Base-by-base conservation (phyloP, 2,329 filamentous ascomycete genomes). In the Alternaria infectoria region DNA sequence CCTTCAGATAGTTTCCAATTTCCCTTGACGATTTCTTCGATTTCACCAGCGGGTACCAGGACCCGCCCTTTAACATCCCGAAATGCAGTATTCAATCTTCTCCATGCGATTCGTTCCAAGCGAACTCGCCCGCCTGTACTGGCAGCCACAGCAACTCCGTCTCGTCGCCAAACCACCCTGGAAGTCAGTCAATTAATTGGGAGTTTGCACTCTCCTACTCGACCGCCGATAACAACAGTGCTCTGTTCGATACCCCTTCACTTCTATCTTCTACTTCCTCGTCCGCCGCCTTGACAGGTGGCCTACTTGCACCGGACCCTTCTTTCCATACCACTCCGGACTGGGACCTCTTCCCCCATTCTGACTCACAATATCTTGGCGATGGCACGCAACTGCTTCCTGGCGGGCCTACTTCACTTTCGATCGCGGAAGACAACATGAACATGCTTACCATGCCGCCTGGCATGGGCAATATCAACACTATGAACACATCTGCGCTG, bases 11-110 rank as follows among this genome's bases (percentile, higher is more conserved):
- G 67, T 69, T 67, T 73, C 71, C 72, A 78, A 78, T 79, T 78
- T 70, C 70, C 63, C 71, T 75, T 78, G 77, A 79, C 65, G 75
- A 78, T 32, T 76, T 72, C 68, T 67, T 78, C 69, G 71, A 69
- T 72, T 77, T 75, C 69, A 72, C 69, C 71, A 76, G 76, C 77
- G 77, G 76, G 76, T 69, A 71, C 52, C 62, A 71, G 62, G 71
- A 70, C 75, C 75, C 77, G 77, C 74, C 60, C 63, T 68, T 65
- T 68, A 71, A 65, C 66, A 77, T 78, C 64, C 69, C 71, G 64
- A 55, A 40, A 79, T 79, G 77, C 67, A 78, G 60, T 70, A 67
- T 59, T 59, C 70, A 65, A 61, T 56, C 55, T 49, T 64, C 62
- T 65, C 13, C 69, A 72, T 73, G 69, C 68, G 66, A 60, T 67